Base-by-base conservation (phyloP, 2,329 filamentous ascomycete species). In the Diaporthe helianthi region DNA sequence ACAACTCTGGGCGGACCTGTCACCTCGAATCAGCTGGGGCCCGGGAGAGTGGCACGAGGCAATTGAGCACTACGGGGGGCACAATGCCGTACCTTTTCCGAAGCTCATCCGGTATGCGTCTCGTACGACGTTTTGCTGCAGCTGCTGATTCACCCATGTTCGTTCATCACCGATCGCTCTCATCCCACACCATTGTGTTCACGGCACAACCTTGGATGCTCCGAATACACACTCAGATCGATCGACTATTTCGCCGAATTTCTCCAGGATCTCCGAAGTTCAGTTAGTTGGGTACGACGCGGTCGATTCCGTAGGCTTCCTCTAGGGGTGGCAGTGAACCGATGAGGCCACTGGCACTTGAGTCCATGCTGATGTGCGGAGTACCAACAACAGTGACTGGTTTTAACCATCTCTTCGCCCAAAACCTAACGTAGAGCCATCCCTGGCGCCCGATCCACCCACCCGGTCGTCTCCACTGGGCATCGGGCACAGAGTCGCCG, bases 71-170 rank as follows among this genome's bases (percentile, higher is more conserved):
- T 63, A 36, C 44, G 44, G 58, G 44, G 58, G 58, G 58, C 24
- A 46, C 58, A 49, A 41, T 29, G 24, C 26, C 26, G 58, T 33
- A 60, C 58, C 58, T 63, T 36, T 80, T 80, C 53, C 78, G 75
- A 44, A 76, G 75, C 64, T 79, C 75, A 52, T 79, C 76, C 13
- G 79, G 79, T 33, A 80, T 78, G 24, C 78, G 77, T 31, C 79
- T 73, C 58, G 74, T 70, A 46, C 76, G 75, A 65, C 76, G 74
- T 60, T 76, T 78, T 58, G 65, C 65, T 46, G 65, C 65, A 47
- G 65, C 52, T 60, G 41, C 49, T 47, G 49, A 47, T 60, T 67
- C 65, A 47, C 49, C 65, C 65, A 67, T 67, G 36, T 31, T 67
- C 47, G 36, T 31, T 67, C 47, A 29, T 29, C 22, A 19, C 58